Evolutionary conservation across 2,329 filamentous ascomycete species (phyloP), one percentile per base, ranked within the genome.

Genomic region (Aspergillus viridinutans): DNA sequence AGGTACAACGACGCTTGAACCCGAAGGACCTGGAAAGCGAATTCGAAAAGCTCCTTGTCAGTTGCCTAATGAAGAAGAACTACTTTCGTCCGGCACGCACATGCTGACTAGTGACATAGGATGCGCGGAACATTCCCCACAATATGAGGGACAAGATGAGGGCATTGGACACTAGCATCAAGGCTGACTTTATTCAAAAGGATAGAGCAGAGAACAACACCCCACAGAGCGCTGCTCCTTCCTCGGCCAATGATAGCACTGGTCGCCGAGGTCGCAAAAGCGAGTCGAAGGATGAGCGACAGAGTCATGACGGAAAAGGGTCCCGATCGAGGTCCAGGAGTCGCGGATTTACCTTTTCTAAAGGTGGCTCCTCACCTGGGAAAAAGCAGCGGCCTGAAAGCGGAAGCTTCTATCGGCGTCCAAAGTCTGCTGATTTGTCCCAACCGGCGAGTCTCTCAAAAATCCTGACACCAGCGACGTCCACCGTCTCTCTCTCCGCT

Each of bases 121-220:
- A 96, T 71, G 86, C 92, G 20, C 85, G 93, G 61, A 96, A 97
- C 67, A 96, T 97, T 54, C 92, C 93, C 3, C 90, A 95, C 68
- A 90, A 96, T 62, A 92, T 96, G 80, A 84, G 93, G 55, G 91
- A 93, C 73, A 95, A 95, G 77, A 97, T 99, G 92, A 85, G 93
- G 49, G 92, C 87, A 56, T 79, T 99, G 58, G 91, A 90, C 61
- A 83, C 90, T 62, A 89, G 90, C 38, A 92, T 97, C 78, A 99
- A 99, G 76, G 90, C 92, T 70, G 92, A 97, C 69, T 95, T 99
- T 67, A 92, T 97, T 66, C 87, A 88, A 53, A 92, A 96, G 72
- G 90, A 97, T 71, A 90, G 90, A 80, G 85, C 84, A 6, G 88
- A 89, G 71, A 86, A 82, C 74, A 78, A 70, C 67, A 75, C 71